Conservation (phyloP, 2,329 filamentous ascomycete species). For the Botrytis squamosa region DNA sequence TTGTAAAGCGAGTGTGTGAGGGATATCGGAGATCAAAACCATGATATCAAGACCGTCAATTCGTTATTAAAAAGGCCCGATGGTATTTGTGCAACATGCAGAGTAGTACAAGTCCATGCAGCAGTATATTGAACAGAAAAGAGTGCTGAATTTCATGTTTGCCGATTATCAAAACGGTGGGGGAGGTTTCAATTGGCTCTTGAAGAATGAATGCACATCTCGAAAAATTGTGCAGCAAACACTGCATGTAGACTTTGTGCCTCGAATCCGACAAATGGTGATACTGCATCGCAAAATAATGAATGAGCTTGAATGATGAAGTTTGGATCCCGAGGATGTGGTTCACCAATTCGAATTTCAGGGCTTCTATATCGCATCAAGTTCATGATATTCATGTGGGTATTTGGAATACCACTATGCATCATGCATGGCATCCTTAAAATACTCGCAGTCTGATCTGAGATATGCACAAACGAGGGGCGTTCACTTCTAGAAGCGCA, state of each 20-base stretch:
- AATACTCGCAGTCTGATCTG: neutral
- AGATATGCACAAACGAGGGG: too few relatives aligned
- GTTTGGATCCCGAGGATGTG: neutral
- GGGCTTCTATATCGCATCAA: neutral
- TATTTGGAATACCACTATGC: conserved; percentile 9
- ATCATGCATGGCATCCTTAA: conserved; percentile 12
- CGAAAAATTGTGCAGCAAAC: neutral
- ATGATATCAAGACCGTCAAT: neutral
- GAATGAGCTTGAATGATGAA: neutral
- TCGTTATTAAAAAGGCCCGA: conserved; percentile 14
- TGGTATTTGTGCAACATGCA: conserved; percentile 1
- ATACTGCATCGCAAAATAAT: neutral
- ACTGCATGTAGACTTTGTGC: neutral
- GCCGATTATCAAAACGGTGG: too few relatives aligned
- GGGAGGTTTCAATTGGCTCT: neutral
- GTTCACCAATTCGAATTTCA: conserved; percentile 15
- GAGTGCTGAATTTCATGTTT: neutral
- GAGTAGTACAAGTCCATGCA: conserved; percentile 11
- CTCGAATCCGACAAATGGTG: neutral
- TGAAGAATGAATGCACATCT: neutral
- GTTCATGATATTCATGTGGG: neutral
- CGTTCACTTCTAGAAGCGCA: conserved; percentile 2
- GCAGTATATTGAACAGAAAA: neutral
- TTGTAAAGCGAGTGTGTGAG: neutral
- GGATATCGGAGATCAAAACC: neutral